These are phyloP conservation scores for Pinus tabuliformis DNA, from an alignment of 75 land plant species.

Conservation along the genomic window DNA sequence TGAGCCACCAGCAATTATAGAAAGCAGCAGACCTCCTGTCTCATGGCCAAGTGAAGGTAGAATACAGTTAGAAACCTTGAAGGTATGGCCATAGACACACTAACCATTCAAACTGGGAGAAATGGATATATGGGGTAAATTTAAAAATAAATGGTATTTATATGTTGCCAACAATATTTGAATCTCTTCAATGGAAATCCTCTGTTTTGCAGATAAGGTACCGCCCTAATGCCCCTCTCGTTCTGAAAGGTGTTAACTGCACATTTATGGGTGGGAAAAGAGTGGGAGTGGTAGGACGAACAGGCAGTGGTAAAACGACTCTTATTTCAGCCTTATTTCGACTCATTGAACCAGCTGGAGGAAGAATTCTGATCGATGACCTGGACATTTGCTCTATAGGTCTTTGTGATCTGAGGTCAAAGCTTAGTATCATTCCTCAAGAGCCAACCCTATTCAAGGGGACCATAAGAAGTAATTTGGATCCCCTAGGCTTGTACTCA, in stretches of 20 bases:
- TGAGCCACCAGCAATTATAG: slow-evolving; percentile 78
- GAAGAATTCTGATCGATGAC: slow-evolving; percentile 74
- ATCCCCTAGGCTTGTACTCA: slow-evolving; percentile 63
- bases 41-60: slow-evolving; percentile 80
- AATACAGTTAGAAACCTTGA: slow-evolving; percentile 57
- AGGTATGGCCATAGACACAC: slow-evolving; percentile 37
- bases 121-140: neutral
- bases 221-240: slow-evolving; percentile 66
- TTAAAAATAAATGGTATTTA: neutral
- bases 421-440: slow-evolving; percentile 94
- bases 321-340: slow-evolving; percentile 92
- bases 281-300: slow-evolving; percentile 88
- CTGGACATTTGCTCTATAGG: slow-evolving; percentile 75
- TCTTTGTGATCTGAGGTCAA: slow-evolving; percentile 79
- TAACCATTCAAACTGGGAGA: neutral
- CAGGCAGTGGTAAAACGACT: slow-evolving; percentile 96
- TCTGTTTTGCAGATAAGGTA: slow-evolving; percentile 71
- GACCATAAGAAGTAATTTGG: slow-evolving; percentile 77
- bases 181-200: no score
- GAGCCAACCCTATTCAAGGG: slow-evolving; percentile 95
- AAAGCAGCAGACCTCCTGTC: slow-evolving; percentile 50
- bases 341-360: slow-evolving; percentile 81
- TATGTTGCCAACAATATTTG: no score
- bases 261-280: slow-evolving; percentile 82
- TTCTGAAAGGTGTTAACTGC: slow-evolving; percentile 74